Percentiles rank a stretch among this genome's conserved stretches.
phyloP scores from a whole-genome alignment of 106 monocot genomes.

The Phalaenopsis equestris region DNA sequence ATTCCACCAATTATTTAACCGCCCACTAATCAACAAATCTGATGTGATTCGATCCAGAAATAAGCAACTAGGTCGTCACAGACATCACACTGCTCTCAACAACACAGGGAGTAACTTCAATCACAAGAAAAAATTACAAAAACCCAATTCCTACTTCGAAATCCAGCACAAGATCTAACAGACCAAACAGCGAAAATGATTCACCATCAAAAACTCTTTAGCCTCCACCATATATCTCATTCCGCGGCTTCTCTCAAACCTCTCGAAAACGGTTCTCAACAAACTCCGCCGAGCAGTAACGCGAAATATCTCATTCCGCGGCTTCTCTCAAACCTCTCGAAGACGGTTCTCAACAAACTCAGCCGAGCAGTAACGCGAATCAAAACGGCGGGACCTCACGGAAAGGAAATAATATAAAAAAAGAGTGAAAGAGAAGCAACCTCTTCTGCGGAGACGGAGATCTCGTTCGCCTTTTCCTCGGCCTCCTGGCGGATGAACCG shows the following conservation, averaged over 20 bases:
- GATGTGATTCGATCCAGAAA: not conserved
- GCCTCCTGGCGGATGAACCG: slow-evolving; percentile 86
- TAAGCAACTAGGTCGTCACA: not conserved
- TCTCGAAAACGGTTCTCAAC: not conserved
- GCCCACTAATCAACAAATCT: not conserved
- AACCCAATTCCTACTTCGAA: not conserved
- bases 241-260: not conserved
- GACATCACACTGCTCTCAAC: not conserved
- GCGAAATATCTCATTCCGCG: too few relatives aligned
- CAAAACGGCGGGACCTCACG: not conserved
- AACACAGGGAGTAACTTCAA: not conserved
- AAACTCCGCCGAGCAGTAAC: not conserved
- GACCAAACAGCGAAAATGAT: not conserved
- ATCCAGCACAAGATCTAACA: not conserved
- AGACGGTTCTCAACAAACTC: not conserved
- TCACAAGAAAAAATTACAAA: too few relatives aligned
- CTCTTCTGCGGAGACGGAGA: slow-evolving; percentile 75
- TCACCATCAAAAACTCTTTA: not conserved
- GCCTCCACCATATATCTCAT: not conserved
- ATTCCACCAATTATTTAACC: not conserved
- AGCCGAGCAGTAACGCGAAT: not conserved
- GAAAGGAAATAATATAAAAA: not conserved
- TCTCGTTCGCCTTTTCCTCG: slow-evolving; percentile 87
- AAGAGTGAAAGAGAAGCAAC: slow-evolving; percentile 2
- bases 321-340: not conserved